Evolutionary conservation across 139 green algal genomes (phyloP), one percentile per base, ranked within the genome.

Genomic region (Picochlorum sp.): DNA sequence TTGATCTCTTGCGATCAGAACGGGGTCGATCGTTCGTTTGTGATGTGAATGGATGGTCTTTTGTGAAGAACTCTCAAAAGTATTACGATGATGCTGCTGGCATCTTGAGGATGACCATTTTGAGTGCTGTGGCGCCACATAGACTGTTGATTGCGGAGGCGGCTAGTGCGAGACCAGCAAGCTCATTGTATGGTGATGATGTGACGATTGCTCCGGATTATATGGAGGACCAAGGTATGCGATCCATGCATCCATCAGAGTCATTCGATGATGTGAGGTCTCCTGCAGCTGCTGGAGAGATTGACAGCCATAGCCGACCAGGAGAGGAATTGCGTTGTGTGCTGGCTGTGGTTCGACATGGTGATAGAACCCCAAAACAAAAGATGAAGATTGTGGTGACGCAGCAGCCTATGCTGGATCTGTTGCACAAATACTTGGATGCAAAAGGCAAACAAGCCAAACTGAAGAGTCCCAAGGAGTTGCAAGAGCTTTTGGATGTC

Each of bases 31-130:
- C 81, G 3, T 97, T 90, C 62, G 94, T 99, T 24, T 99, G 94
- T 72, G 94, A 99, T 65, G 94, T 99, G 44, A 99, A 99, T 72
- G 94, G 94, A 65, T 98, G 90, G 92, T 88, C 68, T 60, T 97
- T 98, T 62, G 94, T 99, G 6, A 99, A 99, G 78, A 97, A 95
- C 83, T 90, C 76, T 14, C 82, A 90, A 56, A 98, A 98, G 87
- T 98, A 96, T 80, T 95, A 95, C 28, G 89, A 95, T 62, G 89
- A 96, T 58, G 81, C 88, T 2, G 85, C 90, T 2, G 85, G 85
- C 63, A 89, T 89, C 37, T 69, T 88, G 56, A 70, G 73, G 64
- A 87, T 78, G 73, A 82, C 91, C 45, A 81, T 92, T 14, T 75
- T 94, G 24, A 84, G 63, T 30, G 85, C 86, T 23, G 75, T 92